Evolutionary conservation across 2,329 filamentous ascomycete species (phyloP), one percentile per base, ranked within the genome.

Genomic region (Gnomoniopsis sp.): DNA sequence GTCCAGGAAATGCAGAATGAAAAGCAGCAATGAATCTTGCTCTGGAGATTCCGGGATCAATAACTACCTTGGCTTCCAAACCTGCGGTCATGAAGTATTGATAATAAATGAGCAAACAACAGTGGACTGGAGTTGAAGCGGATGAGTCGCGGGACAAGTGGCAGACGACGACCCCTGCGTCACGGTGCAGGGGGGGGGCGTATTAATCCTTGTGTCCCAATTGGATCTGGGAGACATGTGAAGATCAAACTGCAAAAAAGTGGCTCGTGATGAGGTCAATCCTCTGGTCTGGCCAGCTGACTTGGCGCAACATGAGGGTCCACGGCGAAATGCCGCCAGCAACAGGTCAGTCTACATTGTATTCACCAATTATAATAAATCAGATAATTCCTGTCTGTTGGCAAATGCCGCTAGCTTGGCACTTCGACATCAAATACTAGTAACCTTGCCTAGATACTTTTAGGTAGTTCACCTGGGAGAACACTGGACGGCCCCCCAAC

Each of bases 181-280:
- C 38, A 41, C 14, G 14, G 38, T 41, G 38, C 50, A 53, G 50
- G 50, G 49, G 19, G 19, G 22, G 19, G 50, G 34, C 21, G 14
- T 6, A 22, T 22, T 23, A 19, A 10, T 43, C 34, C 19, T 8
- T 17, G 22, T 1, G 22, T 33, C n/a, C 6, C 17, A 15, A 43
- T 53, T 30, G 50, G 49, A 33, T 41, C 19, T 21, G 4, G 15
- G 15, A 33, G 36, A 17, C 58, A 60, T 60, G 58, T 60, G 58
- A 60, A 58, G 50, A 60, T 53, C 50, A 57, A 57, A 41, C 49
- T 44, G 26, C 21, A 17, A 2, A 0, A 17, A 2, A 0, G 3
- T 36, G 12, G 49, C 50, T 44, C 23, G 38, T 53, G 50, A 53
- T 43, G n/a, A n/a, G n/a, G n/a, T n/a, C n/a, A n/a, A n/a, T n/a